Evolutionary conservation across 164 flowering plant genomes (phyloP), one percentile per base, ranked within the genome.

Genomic region (Dillenia suffruticosa): DNA sequence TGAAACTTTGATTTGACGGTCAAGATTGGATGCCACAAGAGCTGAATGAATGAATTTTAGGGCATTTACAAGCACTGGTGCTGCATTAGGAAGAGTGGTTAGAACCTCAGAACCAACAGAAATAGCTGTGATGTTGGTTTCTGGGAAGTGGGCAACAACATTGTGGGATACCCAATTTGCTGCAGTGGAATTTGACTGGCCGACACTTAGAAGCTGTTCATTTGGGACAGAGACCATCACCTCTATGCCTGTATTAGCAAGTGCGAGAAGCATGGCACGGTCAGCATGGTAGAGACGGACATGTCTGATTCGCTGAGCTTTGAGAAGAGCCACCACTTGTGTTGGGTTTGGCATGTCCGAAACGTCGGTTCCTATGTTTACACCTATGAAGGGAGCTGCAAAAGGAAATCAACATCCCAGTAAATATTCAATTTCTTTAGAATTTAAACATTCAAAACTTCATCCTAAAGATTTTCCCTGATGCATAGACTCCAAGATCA

Each of bases 311-410:
- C 82, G 76, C 72, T 85, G 91, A 32, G 80, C 63, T 62, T 83
- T 83, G 48, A 85, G 87, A 10, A 84, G 84, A 8, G 84, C 83
- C 17, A 77, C 91, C 22, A 83, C 88, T 73, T 85, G 91, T 57
- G 88, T 83, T 44, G 91, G 88, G 45, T 80, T 82, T 49, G 91
- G 91, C 86, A 83, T 80, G 70, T 79, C 86, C 0, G 91, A 85
- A 10, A 85, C 82, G 1, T 71, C 78, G 22, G 86, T 85, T 44
- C 91, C 91, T 8, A 85, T 85, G 49, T 85, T 85, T 44, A 83
- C 88, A 1, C 91, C 91, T 32, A 85, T 67, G 58, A 71, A 81
- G 45, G 78, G 70, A 52, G 65, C 90, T 85, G 80, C 68, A 77
- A 72, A 12, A 64, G 46, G 59, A 32, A 32, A 32, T 32, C 40